phyloP scores from a whole-genome alignment of 495 filamentous ascomycete species.

The Daldinia loculata region DNA sequence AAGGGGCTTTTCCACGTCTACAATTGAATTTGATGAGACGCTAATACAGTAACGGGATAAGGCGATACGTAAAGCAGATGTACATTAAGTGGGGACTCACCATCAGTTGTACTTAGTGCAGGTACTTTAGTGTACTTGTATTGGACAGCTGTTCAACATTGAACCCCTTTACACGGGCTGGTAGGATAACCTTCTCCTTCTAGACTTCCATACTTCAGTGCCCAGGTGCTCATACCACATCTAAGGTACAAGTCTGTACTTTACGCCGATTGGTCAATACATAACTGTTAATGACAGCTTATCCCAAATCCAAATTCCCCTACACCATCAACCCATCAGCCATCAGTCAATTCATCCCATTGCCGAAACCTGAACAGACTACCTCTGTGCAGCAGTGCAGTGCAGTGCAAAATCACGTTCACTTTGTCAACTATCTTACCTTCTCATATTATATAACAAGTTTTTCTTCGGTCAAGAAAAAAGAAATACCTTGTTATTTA shows the following conservation, averaged over 20 bases:
- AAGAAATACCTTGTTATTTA: constrained; percentile 11
- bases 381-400: not conserved
- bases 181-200: constrained; percentile 33
- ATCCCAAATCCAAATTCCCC: constrained; percentile 34
- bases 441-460: constrained; percentile 21
- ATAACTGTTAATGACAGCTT: constrained; percentile 40
- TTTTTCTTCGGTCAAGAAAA: not conserved
- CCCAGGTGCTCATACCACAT: not conserved
- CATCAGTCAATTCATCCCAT: constrained; percentile 18
- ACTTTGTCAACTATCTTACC: constrained; percentile 22
- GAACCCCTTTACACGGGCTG: constrained; percentile 19
- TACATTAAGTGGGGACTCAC: not conserved
- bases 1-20: constrained; percentile 8
- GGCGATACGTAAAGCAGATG: constrained; percentile 9
- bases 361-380: not conserved
- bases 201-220: constrained; percentile 5
- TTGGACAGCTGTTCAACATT: constrained; percentile 30
- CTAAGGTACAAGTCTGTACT: constrained; percentile 9
- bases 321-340: constrained; percentile 9
- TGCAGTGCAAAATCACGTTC: constrained; percentile 20
- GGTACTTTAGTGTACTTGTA: constrained; percentile 9
- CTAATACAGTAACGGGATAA: constrained; percentile 34
- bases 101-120: not conserved
- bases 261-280: constrained; percentile 33
- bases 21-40: constrained; percentile 33